Conservation (phyloP, 108 stramenopile genomes). For the Fragilaria crotonensis region DNA sequence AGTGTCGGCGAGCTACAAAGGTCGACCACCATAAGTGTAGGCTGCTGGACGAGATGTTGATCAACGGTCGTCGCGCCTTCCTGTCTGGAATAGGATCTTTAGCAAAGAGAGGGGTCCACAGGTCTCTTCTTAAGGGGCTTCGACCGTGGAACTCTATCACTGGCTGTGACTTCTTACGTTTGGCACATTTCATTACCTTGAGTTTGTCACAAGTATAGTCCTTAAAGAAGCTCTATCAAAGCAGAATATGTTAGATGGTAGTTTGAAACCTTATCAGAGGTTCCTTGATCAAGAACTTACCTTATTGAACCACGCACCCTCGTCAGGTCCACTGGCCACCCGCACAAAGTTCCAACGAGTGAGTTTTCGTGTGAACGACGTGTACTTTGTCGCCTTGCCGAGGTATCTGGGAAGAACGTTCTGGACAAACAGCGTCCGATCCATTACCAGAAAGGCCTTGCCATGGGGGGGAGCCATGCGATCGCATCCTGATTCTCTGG, state of each 20-base stretch:
- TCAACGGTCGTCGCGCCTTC: background rate
- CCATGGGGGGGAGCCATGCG: slow-evolving; percentile 60
- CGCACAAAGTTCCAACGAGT: slow-evolving; percentile 17
- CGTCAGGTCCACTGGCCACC: slow-evolving; percentile 11
- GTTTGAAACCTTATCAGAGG: background rate
- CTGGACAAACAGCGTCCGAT: slow-evolving; percentile 41
- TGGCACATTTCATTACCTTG: background rate
- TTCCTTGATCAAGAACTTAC: background rate
- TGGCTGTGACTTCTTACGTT: background rate
- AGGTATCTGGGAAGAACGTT: slow-evolving; percentile 51
- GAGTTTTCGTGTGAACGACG: slow-evolving; percentile 15
- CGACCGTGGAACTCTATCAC: background rate
- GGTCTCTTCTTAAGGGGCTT: background rate
- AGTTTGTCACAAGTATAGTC: background rate
- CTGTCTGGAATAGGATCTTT: background rate
- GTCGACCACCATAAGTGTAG: background rate
- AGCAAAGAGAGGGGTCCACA: background rate
- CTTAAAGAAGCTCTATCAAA: background rate
- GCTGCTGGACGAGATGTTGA: background rate
- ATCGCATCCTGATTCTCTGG: slow-evolving; percentile 35
- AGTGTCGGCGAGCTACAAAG: background rate
- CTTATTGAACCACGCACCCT: slow-evolving; percentile 15
- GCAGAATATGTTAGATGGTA: background rate
- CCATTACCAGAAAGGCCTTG: slow-evolving; percentile 43
- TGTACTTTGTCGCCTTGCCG: slow-evolving; percentile 8